Evolutionary conservation across 2,329 filamentous ascomycete genomes (phyloP).

Genomic region (Penicillium sp.): DNA sequence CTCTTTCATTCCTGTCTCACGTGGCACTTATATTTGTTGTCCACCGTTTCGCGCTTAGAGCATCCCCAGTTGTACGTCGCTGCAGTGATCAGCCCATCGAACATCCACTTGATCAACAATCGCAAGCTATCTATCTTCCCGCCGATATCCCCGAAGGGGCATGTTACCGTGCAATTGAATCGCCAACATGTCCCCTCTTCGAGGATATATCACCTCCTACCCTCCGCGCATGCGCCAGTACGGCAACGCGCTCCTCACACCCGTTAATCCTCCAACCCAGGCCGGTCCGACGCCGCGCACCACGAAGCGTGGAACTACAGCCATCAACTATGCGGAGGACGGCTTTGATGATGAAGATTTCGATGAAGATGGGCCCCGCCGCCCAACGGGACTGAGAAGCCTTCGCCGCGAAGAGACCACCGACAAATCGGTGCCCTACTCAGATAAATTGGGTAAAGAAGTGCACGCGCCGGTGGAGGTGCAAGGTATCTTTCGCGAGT

Average conservation of each 20-base stretch:
- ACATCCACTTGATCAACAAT: slow-evolving; percentile 21
- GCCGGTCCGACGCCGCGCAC: slow-evolving; percentile 68
- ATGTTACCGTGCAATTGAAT: slow-evolving; percentile 35
- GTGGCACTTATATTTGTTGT: neutral
- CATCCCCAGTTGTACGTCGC: neutral
- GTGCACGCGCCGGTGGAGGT: slow-evolving; percentile 72
- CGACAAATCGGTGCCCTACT: slow-evolving; percentile 57
- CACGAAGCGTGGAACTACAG: slow-evolving; percentile 94
- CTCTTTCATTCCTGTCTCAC: neutral
- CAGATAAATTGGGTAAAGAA: slow-evolving; percentile 80
- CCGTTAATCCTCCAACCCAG: slow-evolving; percentile 69
- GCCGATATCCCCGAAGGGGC: slow-evolving; percentile 29
- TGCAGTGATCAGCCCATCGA: slow-evolving; percentile 18
- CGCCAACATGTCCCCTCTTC: slow-evolving; percentile 58
- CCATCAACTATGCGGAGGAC: slow-evolving; percentile 97
- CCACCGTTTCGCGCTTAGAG: neutral
- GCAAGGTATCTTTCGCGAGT: slow-evolving; percentile 90
- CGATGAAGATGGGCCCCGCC: slow-evolving; percentile 61
- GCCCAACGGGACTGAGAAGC: slow-evolving; percentile 77
- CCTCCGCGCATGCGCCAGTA: slow-evolving; percentile 85
- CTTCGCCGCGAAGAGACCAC: slow-evolving; percentile 71
- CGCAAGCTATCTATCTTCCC: slow-evolving; percentile 18
- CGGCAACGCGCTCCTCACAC: slow-evolving; percentile 85
- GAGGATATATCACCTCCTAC: slow-evolving; percentile 88
- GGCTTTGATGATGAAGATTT: slow-evolving; percentile 74